Evolutionary conservation across 2,329 filamentous ascomycete genomes (phyloP), one percentile per base, ranked within the genome.

Genomic region (Rhinocladiella mackenziei): DNA sequence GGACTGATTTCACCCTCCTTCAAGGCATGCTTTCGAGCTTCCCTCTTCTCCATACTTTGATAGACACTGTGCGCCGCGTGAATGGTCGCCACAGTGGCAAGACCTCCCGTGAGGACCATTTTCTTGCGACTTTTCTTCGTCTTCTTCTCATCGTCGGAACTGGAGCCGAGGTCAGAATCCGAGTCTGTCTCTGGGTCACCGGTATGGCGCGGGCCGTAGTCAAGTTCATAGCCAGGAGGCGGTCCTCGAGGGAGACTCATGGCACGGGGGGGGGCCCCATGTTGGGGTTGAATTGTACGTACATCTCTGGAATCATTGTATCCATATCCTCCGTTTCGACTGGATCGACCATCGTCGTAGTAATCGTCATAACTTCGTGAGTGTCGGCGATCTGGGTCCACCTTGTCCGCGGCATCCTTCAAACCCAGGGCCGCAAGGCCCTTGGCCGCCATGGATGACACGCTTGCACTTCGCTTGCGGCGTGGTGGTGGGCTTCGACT

Each of bases 21-120:
- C n/a, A 84, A 71, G 40, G 77, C 67, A 56, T 75, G 72, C 58
- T 73, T 71, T 36, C 80, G 71, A 54, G 78, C 73, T 51, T 83
- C 75, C 44, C 79, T 75, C 48, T 80, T 79, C 55, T 81, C 77
- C 67, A 83, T 74, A 57, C 75, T 77, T 51, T 74, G 71, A 63
- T 82, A 80, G 42, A 84, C 70, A 50, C 73, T 75, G 60, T 84
- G 80, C 10, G 78, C 81, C 17, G 81, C 81, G 64, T 84, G 80
- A 51, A 84, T 82, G 19, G 81, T 84, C 26, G 81, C 81, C 47
- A 84, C 75, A 45, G 78, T 80, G 41, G 81, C 81, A 46, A 84
- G 67, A 51, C 81, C 80, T 42, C 79, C 76, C 54, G 80, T 83
- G 52, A 84, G 61, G 58, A 83, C 63, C 70, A 83, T 77, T 65